phyloP scores from a whole-genome alignment of 2,329 filamentous ascomycete species.

The Fusarium sp. region DNA sequence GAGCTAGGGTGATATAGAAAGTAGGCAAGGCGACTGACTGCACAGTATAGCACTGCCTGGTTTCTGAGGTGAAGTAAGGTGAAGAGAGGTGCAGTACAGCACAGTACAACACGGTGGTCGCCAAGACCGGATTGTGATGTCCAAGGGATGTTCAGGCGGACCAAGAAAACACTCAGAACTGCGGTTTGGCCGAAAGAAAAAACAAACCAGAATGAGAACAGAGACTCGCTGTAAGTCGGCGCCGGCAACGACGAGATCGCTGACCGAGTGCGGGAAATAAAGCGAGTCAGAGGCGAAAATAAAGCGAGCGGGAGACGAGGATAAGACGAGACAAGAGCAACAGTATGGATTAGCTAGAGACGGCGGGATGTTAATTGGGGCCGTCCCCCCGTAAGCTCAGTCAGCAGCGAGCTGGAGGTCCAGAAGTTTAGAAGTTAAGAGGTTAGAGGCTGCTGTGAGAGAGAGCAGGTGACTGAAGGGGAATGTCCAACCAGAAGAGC shows the following conservation, averaged over 20 bases:
- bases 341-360: constrained; percentile 5
- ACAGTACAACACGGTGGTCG: constrained; percentile 9
- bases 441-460: constrained; percentile 12
- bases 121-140: neutral
- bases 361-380: constrained; percentile 9
- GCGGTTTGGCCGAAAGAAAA: neutral
- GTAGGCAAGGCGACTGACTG: neutral
- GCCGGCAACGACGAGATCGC: constrained; percentile 14
- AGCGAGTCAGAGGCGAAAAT: constrained; percentile 12
- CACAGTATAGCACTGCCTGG: constrained; percentile 22
- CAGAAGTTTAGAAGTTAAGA: neutral
- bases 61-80: constrained; percentile 1
- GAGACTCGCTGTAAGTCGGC: constrained; percentile 9
- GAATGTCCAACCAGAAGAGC: constrained; percentile 20
- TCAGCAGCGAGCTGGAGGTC: constrained; percentile 16
- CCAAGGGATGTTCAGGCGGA: constrained; percentile 1
- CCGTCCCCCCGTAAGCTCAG: constrained; percentile 24
- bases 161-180: constrained; percentile 2
- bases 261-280: constrained; percentile 3
- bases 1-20: constrained; percentile 7
- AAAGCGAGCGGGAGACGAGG: constrained; percentile 4
- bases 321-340: constrained; percentile 12
- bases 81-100: constrained; percentile 2
- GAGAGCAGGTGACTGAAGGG: constrained; percentile 22
- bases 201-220: neutral